Conservation (phyloP, 1,284 basidiomycete genomes). For the Ganoderma meredithae region DNA sequence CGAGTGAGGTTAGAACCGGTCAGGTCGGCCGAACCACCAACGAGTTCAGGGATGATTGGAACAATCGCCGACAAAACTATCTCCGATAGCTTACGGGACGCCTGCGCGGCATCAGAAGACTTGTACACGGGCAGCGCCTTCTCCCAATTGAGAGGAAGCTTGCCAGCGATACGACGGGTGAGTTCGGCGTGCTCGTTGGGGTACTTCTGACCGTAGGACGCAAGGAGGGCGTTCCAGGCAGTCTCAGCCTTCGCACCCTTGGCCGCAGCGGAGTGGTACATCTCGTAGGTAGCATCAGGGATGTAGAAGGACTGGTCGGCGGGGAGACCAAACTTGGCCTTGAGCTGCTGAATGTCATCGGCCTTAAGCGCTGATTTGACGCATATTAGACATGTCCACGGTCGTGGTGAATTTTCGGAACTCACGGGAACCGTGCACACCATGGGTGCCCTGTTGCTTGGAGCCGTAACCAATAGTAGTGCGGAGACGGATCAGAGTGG, state of each 20-base stretch:
- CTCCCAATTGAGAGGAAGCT: slow-evolving; percentile 90
- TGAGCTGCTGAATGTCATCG: slow-evolving; percentile 88
- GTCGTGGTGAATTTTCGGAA: slow-evolving; percentile 21
- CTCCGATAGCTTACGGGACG: slow-evolving; percentile 94
- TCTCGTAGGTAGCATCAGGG: slow-evolving; percentile 76
- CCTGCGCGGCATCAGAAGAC: slow-evolving; percentile 83
- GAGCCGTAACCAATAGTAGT: slow-evolving; percentile 97
- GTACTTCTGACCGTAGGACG: slow-evolving; percentile 80
- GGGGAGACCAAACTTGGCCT: slow-evolving; percentile 88
- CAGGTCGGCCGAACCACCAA: slow-evolving; percentile 93
- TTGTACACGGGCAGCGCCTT: slow-evolving; percentile 86
- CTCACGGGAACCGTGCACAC: slow-evolving; percentile 91
- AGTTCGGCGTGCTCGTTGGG: slow-evolving; percentile 89
- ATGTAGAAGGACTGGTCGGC: slow-evolving; percentile 84
- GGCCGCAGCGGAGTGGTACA: slow-evolving; percentile 73
- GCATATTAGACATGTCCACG: background rate
- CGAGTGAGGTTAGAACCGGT: slow-evolving; percentile 94
- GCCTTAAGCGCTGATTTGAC: slow-evolving; percentile 79
- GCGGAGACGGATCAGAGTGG: slow-evolving; percentile 85
- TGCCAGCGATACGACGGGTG: slow-evolving; percentile 82
- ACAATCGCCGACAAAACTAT: slow-evolving; percentile 84
- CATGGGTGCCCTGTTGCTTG: slow-evolving; percentile 90
- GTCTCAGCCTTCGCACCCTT: slow-evolving; percentile 80
- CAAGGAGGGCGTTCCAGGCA: slow-evolving; percentile 81
- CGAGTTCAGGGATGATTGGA: slow-evolving; percentile 80